Base-by-base conservation (phyloP, 257 asterid genomes). In the Solanum appendiculatum region DNA sequence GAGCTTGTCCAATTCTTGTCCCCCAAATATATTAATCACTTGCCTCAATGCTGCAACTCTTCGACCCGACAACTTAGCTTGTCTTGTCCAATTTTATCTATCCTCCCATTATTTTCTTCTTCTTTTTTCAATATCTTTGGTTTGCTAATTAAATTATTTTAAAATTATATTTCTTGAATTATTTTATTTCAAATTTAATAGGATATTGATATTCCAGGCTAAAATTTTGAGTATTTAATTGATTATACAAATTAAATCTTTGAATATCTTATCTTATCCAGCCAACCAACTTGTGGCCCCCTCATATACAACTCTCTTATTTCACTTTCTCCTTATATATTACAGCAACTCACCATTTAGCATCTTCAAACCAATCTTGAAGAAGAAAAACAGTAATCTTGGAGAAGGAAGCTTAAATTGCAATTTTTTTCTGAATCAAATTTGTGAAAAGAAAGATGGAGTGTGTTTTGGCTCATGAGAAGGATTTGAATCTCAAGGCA, bases 1-100 rank as follows among this genome's bases (percentile, higher is more conserved):
- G 89, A 42, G 91, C 90, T 89, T 93, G 96, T 92, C 94, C 87
- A 91, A 87, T 91, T 34, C 88, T 27, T 93, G 95, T 92, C 92
- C 91, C 93, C 92, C 51, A 15, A 85, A 73, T 88, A 34, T 83
- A 34, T 78, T 33, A 87, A 87, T 40, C 92, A 86, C 40, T 90
- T 89, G 89, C 88, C 90, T 89, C 89, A 68, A 88, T 44, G 10
- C 69, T 90, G 93, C 93, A 73, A 51, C 91, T 46, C 42, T 9
- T 85, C 56, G 89, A 27, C 83, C 93, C 92, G 94, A 91, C 94
- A 93, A 14, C 90, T 90, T 74, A 48, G 70, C 78, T 91, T 69
- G 81, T 91, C 90, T 89, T 91, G 91, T 89, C 92, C 48, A 87
- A 87, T 82, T 92, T 87, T 86, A 88, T 91, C 89, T 91, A 83